These are phyloP conservation scores for Acephala macrosclerotiorum DNA, from an alignment of 2,329 filamentous ascomycete species.

Conservation along the genomic window DNA sequence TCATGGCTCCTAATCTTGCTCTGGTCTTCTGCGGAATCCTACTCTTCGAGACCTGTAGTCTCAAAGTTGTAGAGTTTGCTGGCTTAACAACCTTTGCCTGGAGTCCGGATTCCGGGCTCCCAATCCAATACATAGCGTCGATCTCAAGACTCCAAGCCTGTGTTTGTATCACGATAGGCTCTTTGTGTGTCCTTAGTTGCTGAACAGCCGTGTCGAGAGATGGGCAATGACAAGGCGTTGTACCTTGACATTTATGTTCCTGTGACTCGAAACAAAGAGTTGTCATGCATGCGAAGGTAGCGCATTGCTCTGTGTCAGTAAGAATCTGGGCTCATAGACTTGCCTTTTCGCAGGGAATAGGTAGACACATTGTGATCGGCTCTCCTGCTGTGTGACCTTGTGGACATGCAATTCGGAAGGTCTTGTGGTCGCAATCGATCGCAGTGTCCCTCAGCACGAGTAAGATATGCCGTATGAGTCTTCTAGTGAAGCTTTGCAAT, in stretches of 20 bases:
- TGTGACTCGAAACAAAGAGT: conserved; percentile 15
- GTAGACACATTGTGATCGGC: conserved; percentile 13
- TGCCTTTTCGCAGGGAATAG: conserved; percentile 10
- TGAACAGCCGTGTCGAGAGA: conserved; percentile 21
- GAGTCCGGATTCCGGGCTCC: conserved; percentile 18
- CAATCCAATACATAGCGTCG: conserved; percentile 21
- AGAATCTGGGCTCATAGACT: conserved; percentile 2
- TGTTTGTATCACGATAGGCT: conserved; percentile 9
- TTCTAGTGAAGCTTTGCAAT: conserved; percentile 9
- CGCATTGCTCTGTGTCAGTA: background rate
- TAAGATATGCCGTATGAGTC: conserved; percentile 20
- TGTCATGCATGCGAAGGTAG: conserved; percentile 11
- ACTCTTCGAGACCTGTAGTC: conserved; percentile 20
- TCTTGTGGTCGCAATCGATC: conserved; percentile 17
- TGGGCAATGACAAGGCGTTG: conserved; percentile 12
- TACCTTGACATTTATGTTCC: conserved; percentile 12
- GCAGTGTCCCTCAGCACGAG: conserved; percentile 23
- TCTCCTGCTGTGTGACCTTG: background rate
- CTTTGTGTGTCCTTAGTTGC: conserved; percentile 8
- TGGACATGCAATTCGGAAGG: conserved; percentile 12
- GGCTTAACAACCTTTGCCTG: conserved; percentile 17
- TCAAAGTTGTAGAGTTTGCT: conserved; percentile 1
- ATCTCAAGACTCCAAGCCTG: conserved; percentile 14
- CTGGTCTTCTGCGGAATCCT: conserved; percentile 15
- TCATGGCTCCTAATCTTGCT: conserved; percentile 20